phyloP scores from a whole-genome alignment of 73 alveolate species.

The Stentor coeruleus region DNA sequence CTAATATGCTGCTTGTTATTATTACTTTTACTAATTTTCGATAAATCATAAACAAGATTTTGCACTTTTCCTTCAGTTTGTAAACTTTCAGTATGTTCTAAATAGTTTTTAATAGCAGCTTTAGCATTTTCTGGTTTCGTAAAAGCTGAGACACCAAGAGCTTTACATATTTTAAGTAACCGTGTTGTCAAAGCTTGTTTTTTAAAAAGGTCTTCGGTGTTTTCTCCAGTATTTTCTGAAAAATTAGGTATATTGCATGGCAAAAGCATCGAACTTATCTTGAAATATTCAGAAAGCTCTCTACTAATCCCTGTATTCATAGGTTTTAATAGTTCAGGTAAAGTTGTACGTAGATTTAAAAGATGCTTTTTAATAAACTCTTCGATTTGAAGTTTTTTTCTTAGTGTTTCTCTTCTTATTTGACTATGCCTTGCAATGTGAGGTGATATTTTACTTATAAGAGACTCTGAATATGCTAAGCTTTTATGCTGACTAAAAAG shows the following conservation, averaged over 20 bases:
- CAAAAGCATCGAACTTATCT: neutral
- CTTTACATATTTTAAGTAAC: neutral
- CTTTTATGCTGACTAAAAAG: neutral
- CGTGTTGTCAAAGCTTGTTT: neutral
- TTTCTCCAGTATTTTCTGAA: neutral
- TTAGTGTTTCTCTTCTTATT: neutral
- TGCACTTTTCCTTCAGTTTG: neutral
- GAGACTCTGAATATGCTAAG: neutral
- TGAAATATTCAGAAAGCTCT: neutral
- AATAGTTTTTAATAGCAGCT: no score
- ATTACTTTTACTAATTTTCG: neutral
- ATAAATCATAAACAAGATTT: no score
- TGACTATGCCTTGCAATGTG: neutral
- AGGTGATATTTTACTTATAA: no score
- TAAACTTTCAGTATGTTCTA: neutral
- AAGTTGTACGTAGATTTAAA: neutral
- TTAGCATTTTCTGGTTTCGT: neutral
- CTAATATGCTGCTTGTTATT: neutral
- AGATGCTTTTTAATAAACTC: neutral
- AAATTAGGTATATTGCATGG: neutral
- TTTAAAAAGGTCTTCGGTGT: neutral
- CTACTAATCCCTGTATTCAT: neutral
- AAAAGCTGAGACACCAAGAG: no score
- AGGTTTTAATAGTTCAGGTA: neutral
- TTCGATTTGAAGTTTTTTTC: neutral